Evolutionary conservation across 1,139 yeast species (phyloP), one percentile per base, ranked within the genome.

Genomic region (Candida freyschussii): DNA sequence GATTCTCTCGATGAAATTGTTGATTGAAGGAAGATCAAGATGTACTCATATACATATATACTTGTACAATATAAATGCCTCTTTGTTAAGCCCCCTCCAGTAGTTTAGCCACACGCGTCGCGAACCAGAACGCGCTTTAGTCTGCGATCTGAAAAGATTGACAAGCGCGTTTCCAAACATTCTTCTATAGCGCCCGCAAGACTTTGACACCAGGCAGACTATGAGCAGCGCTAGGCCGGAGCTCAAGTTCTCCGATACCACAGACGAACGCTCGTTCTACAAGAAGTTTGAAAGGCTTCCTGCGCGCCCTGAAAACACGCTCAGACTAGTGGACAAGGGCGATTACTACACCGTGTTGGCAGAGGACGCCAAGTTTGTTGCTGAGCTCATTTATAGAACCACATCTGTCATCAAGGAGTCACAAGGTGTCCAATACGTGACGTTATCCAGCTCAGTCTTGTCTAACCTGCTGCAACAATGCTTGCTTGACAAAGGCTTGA

Each of bases 341-440:
- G 95, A 84, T 41, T 84, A 82, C 55, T 87, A 78, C 56, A 76
- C 84, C 1, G 80, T 76, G 1, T 67, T 86, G 21, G 85, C 80
- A 24, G 66, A 64, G 6, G 96, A 89, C 55, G 96, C 97, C 4
- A 69, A 71, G 30, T 67, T 76, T 39, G 83, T 86, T 26, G 96
- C 96, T 4, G 93, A 87, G 41, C 65, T 70, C 36, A 77, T 91
- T 20, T 91, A 85, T 60, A 82, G 81, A 47, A 85, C 97, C 0
- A 76, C 72, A 26, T 76, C 93, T 13, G 94, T 86, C 6, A 57
- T 91, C 36, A 89, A 89, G 36, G 70, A 73, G 37, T 50, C 59
- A 17, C 33, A 34, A 7, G 52, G 53, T 18, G 60, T 71, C 26
- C 70, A 78, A 29, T 82, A 82, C 45, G 83, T 86, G 27, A 84